Conservation (phyloP, 176 grass and related monocot genomes). For the Aegilops sharonensis region DNA sequence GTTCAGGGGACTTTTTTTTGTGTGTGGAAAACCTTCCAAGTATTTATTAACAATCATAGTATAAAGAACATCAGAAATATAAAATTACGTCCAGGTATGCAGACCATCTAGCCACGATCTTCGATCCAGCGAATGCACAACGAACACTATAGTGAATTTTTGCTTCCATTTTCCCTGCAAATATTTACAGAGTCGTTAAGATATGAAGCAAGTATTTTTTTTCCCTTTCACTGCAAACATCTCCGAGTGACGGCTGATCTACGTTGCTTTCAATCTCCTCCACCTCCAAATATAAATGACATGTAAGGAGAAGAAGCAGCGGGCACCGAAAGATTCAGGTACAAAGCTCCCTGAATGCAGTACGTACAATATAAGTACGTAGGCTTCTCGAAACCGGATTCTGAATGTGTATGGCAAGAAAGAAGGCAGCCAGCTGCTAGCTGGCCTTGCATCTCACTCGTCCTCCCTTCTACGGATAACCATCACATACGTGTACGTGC, state of each 20-base stretch:
- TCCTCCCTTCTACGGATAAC: conserved; percentile 38
- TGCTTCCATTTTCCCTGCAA: background rate
- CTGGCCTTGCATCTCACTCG: conserved; percentile 17
- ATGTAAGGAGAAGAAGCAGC: background rate
- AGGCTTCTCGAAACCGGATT: background rate
- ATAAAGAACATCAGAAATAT: no score
- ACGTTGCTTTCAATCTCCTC: background rate
- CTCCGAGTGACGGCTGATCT: background rate
- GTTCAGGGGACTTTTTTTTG: no score
- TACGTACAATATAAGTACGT: background rate
- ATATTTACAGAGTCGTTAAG: background rate
- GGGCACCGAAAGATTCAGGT: background rate
- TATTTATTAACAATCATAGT: no score
- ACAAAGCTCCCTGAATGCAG: background rate
- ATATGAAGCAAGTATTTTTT: background rate
- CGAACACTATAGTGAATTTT: background rate
- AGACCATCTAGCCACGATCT: background rate
- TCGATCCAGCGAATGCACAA: background rate
- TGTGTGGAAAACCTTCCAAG: no score
- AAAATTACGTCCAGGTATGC: no score
- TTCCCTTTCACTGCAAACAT: background rate
- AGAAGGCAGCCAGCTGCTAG: background rate
- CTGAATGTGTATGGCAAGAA: background rate
- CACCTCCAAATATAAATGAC: background rate
- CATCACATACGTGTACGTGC: background rate